Base-by-base conservation (phyloP, 371 early-diverging fungal species). In the Fennellomyces sp. region DNA sequence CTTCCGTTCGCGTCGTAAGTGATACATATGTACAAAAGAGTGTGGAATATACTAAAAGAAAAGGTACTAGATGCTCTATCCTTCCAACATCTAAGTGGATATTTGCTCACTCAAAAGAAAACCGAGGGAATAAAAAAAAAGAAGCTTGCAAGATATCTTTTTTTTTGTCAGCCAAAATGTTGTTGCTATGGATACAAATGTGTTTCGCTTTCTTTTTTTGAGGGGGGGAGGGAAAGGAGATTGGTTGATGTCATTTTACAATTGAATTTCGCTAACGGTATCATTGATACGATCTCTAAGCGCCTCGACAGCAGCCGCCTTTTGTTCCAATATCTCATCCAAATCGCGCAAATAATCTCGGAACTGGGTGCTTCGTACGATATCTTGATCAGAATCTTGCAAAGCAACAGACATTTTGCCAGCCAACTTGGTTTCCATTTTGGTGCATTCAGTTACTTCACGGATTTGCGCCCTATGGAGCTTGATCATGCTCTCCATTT, bases 1-100 rank as follows among this genome's bases (percentile, higher is more conserved):
- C 95, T 64, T 76, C 83, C 61, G 91, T 94, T 78, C 92, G 98
- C 65, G 87, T 98, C 67, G 94, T 95, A 87, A 75, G 85, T 83
- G 8, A 45, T 39, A n/a, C 30, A 17, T 12, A 45, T 45, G 17
- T 45, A 45, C 5, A n/a, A 11, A 11, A 5, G 6, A 39, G 1
- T 39, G 39, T 11, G 13, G 13, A 13, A 39, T 13, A 39, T 5
- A 39, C 1, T 5, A 11, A 39, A 13, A 39, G 39, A 39, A 11
- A 13, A 39, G 5, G 17, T 11, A n/a, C 5, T 70, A 90, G 91
- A 95, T 96, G 95, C 76, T 96, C 77, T 96, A 94, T 86, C 95
- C 95, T 64, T 95, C 96, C 78, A 86, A 86, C 86, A 87, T 93
- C 78, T 92, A 89, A 90, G 70, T 36, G 41, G 23, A 45, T 45